A percentile compares a stretch with the other conserved stretches of the same genome.
phyloP scores from a whole-genome alignment of 1,284 basidiomycete species.

The Moesziomyces antarcticus region DNA sequence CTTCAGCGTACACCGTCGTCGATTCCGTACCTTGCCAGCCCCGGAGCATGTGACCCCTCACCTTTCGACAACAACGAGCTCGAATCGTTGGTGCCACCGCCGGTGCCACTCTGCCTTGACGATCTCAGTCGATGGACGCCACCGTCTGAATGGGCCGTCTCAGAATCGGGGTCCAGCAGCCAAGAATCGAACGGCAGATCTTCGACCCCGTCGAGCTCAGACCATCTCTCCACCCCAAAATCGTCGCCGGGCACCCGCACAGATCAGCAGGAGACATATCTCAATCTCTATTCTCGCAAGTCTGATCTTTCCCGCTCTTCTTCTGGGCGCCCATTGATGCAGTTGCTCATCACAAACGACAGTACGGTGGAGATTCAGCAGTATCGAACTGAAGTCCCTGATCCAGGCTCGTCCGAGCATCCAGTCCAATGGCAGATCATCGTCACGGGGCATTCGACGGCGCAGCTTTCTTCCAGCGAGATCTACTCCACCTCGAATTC shows the following conservation, averaged over 20 bases:
- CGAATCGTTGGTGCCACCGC: slow-evolving; percentile 1
- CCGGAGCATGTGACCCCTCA: slow-evolving; percentile 18
- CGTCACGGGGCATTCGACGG: slow-evolving; percentile 11
- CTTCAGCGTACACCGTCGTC: background rate
- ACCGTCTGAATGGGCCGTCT: slow-evolving; percentile 19
- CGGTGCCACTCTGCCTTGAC: slow-evolving; percentile 8
- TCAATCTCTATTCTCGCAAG: slow-evolving; percentile 8
- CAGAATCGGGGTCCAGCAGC: background rate
- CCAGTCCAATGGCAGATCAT: slow-evolving; percentile 12
- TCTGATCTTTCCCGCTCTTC: background rate
- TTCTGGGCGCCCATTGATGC: slow-evolving; percentile 1
- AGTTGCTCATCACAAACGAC: slow-evolving; percentile 9
- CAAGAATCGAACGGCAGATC: slow-evolving; percentile 6
- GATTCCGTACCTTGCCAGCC: slow-evolving; percentile 18
- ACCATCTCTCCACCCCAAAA: slow-evolving; percentile 14
- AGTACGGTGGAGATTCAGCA: slow-evolving; percentile 23
- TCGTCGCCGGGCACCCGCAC: slow-evolving; percentile 1
- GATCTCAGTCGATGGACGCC: slow-evolving; percentile 20
- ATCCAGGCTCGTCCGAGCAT: background rate
- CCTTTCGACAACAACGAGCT: slow-evolving; percentile 23
- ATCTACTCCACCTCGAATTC: background rate
- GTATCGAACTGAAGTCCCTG: background rate
- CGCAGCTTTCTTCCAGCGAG: background rate
- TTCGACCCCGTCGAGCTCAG: slow-evolving; percentile 13
- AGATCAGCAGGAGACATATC: slow-evolving; percentile 3